Conservation (phyloP, 192 early-diverging fungal genomes). For the Entomortierella parvispora region DNA sequence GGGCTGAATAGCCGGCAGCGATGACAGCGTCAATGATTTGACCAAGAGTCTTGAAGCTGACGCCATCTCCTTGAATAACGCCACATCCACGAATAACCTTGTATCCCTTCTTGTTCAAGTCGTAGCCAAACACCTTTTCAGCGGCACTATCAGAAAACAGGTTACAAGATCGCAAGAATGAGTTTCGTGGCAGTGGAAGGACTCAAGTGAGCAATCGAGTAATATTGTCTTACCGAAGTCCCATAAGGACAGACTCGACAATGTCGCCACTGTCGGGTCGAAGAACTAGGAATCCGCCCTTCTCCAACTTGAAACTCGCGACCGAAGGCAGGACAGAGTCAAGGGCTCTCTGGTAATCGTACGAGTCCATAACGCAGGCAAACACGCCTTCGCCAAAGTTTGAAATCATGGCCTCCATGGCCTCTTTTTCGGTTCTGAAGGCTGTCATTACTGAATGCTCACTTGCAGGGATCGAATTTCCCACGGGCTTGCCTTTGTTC, state of each 20-base stretch:
- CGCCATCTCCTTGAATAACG: conserved; percentile 90
- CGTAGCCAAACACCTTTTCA: conserved; percentile 77
- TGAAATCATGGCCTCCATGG: conserved; percentile 72
- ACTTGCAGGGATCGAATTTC: conserved; percentile 84
- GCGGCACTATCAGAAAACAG: conserved; percentile 58
- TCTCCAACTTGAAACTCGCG: conserved; percentile 70
- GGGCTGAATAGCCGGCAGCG: conserved; percentile 72
- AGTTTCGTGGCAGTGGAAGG: too few species aligned
- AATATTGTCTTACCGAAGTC: conserved; percentile 57
- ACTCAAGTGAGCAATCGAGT: not conserved
- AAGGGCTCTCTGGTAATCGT: conserved; percentile 83
- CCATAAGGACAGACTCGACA: conserved; percentile 78
- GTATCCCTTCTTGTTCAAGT: conserved; percentile 80
- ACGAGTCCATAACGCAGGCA: conserved; percentile 93
- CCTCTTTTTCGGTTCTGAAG: conserved; percentile 74
- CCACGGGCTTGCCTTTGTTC: conserved; percentile 80
- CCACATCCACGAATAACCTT: conserved; percentile 75
- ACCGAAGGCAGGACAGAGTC: conserved; percentile 78
- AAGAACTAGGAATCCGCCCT: conserved; percentile 83
- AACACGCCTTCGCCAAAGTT: conserved; percentile 77
- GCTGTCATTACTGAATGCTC: conserved; percentile 94
- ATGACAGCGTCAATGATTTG: conserved; percentile 67
- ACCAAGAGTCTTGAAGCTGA: conserved; percentile 63
- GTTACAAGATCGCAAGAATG: not conserved
- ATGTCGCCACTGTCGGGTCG: conserved; percentile 90